phyloP scores from a whole-genome alignment of 2,329 filamentous ascomycete genomes.

The Davidsoniella eucalypti region DNA sequence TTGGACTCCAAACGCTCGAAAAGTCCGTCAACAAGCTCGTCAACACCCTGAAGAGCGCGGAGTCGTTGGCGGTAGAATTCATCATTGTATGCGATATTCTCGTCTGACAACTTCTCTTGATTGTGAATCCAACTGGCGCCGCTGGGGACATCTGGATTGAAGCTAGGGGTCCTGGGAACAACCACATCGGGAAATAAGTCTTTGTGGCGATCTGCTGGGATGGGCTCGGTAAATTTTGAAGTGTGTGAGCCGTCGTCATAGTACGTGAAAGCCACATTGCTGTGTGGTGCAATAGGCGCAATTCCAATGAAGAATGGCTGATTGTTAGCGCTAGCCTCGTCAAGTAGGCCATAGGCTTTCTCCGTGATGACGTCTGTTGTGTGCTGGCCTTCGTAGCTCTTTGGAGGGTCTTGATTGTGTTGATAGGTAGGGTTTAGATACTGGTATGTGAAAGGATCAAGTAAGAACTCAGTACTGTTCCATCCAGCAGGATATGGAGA shows the following conservation, averaged over 20 bases:
- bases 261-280: conserved; percentile 17
- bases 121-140: conserved; percentile 29
- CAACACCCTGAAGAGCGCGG: conserved; percentile 28
- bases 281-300: conserved; percentile 28
- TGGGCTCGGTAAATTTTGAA: conserved; percentile 20
- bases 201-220: conserved; percentile 35
- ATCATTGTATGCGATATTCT: conserved; percentile 22
- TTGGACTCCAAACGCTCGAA: conserved; percentile 20
- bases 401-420: conserved; percentile 37
- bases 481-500: conserved; percentile 37
- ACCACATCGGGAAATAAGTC: conserved; percentile 41
- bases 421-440: conserved; percentile 51
- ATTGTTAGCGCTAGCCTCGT: conserved; percentile 29
- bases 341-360: conserved; percentile 34
- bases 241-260: conserved; percentile 10
- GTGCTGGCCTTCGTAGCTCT: conserved; percentile 35
- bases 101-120: conserved; percentile 21
- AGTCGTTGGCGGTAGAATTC: conserved; percentile 26
- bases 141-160: conserved; percentile 38
- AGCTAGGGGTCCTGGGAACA: conserved; percentile 47
- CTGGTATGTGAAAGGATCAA: conserved; percentile 51
- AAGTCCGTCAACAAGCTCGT: conserved; percentile 27
- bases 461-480: conserved; percentile 37
- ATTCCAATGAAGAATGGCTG: conserved; percentile 40
- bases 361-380: conserved; percentile 34